Percentiles rank a stretch among this genome's conserved stretches.
These are phyloP conservation scores for Elongisporangium undulatum DNA, from an alignment of 352 stramenopile genomes.

Conservation along the genomic window DNA sequence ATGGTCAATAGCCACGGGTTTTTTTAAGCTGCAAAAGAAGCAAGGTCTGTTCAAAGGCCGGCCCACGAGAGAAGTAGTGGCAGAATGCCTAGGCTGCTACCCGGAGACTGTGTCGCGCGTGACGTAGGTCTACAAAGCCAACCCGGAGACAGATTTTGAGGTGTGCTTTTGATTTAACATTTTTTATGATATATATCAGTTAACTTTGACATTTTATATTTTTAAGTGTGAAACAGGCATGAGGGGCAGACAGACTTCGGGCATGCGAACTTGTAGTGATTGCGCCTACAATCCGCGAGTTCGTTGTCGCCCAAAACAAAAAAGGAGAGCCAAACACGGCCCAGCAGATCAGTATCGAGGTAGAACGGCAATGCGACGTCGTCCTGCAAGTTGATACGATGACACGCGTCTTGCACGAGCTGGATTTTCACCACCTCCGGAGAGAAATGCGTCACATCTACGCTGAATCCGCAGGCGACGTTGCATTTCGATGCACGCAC, in stretches of 20 bases:
- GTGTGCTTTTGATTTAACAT: not conserved
- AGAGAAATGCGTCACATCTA: constrained; percentile 15
- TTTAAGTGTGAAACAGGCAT: not conserved
- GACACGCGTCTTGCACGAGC: constrained; percentile 3
- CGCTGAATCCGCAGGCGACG: constrained; percentile 7
- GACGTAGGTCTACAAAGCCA: not conserved
- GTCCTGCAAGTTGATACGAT: constrained; percentile 1
- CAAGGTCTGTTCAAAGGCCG: not conserved
- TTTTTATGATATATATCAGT: not conserved
- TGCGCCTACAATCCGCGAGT: constrained; percentile 3
- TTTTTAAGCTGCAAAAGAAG: constrained; percentile 4
- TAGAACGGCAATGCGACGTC: not conserved
- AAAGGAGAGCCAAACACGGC: constrained; percentile 9
- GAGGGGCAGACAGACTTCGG: not conserved
- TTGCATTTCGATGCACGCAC: constrained; percentile 6
- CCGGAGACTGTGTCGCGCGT: no score
- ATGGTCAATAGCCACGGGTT: constrained; percentile 3
- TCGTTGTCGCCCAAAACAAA: constrained; percentile 6
- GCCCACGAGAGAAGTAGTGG: not conserved
- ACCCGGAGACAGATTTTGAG: not conserved
- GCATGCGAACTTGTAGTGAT: constrained; percentile 8
- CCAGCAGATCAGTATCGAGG: constrained; percentile 3
- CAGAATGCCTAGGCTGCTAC: not conserved
- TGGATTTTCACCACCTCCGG: constrained; percentile 7
- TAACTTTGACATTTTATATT: not conserved